Conservation (phyloP, 1,284 basidiomycete species). For the Lentinus polychrous region DNA sequence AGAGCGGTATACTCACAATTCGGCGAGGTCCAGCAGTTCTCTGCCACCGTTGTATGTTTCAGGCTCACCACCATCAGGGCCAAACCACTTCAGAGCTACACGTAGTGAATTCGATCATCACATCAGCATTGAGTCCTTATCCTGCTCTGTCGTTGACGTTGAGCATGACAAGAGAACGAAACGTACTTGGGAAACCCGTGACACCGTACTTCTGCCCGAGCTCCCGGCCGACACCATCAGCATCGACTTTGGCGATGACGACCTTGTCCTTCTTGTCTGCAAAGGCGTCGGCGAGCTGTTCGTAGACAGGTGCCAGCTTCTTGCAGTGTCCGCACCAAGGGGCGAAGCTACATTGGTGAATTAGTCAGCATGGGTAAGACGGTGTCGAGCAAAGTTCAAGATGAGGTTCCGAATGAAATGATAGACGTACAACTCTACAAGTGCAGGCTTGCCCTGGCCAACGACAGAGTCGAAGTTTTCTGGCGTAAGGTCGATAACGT, state of each 20-base stretch:
- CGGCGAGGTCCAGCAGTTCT: conserved; percentile 72
- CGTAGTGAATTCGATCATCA: too few species aligned
- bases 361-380: background rate
- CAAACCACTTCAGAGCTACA: conserved; percentile 93
- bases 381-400: background rate
- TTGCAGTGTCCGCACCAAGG: conserved; percentile 89
- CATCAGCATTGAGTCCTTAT: too few species aligned
- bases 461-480: conserved; percentile 73
- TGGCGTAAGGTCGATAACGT: conserved; percentile 73
- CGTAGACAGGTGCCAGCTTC: conserved; percentile 84
- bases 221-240: conserved; percentile 77
- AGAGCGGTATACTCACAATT: conserved; percentile 50
- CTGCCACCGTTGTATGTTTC: conserved; percentile 76
- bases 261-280: conserved; percentile 75
- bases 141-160: too few species aligned
- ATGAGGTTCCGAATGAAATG: background rate
- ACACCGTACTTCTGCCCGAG: conserved; percentile 73
- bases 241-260: conserved; percentile 88
- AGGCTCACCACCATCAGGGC: conserved; percentile 51
- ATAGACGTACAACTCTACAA: conserved; percentile 83
- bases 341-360: conserved; percentile 49
- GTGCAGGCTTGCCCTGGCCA: conserved; percentile 73
- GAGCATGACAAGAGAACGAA: background rate
- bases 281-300: conserved; percentile 86
- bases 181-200: conserved; percentile 81